Base-by-base conservation (phyloP, 2,329 filamentous ascomycete species). In the Penicillium sp. region DNA sequence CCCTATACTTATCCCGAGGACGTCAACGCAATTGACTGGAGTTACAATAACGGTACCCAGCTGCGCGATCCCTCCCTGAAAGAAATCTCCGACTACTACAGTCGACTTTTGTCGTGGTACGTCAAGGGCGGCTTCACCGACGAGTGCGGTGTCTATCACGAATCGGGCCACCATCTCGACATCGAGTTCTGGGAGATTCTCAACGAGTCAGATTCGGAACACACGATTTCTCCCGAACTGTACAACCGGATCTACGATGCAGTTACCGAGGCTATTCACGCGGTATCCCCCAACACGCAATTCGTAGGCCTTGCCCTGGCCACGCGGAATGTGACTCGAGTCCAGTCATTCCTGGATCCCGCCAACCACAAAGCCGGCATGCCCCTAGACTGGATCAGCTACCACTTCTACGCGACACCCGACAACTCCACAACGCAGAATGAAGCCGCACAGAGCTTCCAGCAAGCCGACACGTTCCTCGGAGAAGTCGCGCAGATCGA, bases 341-440 rank as follows among this genome's bases (percentile, higher is more conserved):
- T 50, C 16, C 43, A 46, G 24, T 28, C 22, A n/a, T 53, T 50
- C 42, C 41, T 50, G 18, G 25, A 50, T 16, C 28, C 46, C 20
- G 36, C 36, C 13, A 53, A 46, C 31, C 42, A 49, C 38, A 30
- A 53, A 27, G 27, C 41, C 11, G 36, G 30, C 9, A 46, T 42
- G 33, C 36, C 51, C 13, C 31, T 53, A 27, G 51, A 50, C 42
- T 53, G 50, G 46, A 44, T 53, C 31, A 53, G 46, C 46, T 53
- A 49, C 31, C 51, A 46, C 18, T 38, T 38, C 35, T 38, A 38
- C 2, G 35, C 16, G 18, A 13, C 33, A 20, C n/a, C 16, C 33
- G 10, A 20, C 16, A 36, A 20, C 16, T 36, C 33, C 33, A 36
- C 33, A 2, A 11, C 16, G n/a, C 33, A 20, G 33, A 36, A 36